phyloP scores from a whole-genome alignment of 1,139 yeast species.

The Magnusiomyces suaveolens region DNA sequence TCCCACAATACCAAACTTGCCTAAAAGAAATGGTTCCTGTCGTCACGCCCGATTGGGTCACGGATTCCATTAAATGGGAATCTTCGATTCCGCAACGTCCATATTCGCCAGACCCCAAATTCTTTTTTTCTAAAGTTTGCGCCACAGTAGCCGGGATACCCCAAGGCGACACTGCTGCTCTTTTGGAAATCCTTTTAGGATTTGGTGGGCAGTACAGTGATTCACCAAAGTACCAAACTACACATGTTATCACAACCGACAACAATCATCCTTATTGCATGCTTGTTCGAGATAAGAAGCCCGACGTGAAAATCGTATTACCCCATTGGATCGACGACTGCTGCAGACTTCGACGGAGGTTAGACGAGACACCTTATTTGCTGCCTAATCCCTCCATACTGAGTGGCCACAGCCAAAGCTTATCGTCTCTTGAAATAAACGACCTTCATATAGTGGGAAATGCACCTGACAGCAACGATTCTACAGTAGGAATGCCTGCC shows the following conservation, averaged over 20 bases:
- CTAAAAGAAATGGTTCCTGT: slow-evolving; percentile 56
- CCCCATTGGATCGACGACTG: slow-evolving; percentile 71
- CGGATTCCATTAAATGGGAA: slow-evolving; percentile 38
- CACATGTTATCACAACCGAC: slow-evolving; percentile 62
- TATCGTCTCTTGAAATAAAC: background rate
- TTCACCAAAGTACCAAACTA: slow-evolving; percentile 56
- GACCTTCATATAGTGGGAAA: background rate
- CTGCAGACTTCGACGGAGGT: slow-evolving; percentile 41
- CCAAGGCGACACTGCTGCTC: slow-evolving; percentile 51
- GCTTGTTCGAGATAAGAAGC: slow-evolving; percentile 29
- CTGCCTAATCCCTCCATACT: slow-evolving; percentile 5
- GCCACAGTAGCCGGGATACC: slow-evolving; percentile 55
- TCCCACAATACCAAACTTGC: slow-evolving; percentile 46
- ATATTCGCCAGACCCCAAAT: slow-evolving; percentile 62
- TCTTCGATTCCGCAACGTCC: slow-evolving; percentile 39
- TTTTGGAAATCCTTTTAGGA: slow-evolving; percentile 57
- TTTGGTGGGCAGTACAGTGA: slow-evolving; percentile 68
- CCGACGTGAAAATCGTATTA: slow-evolving; percentile 46
- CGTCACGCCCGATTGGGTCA: slow-evolving; percentile 57
- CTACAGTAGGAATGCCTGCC: background rate
- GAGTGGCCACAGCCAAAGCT: background rate
- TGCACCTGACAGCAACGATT: background rate
- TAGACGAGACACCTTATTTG: slow-evolving; percentile 49
- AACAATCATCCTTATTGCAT: slow-evolving; percentile 37
- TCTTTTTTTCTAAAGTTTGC: slow-evolving; percentile 51